These are phyloP conservation scores for Coemansia sp. DNA, from an alignment of 192 early-diverging fungal species.

Conservation along the genomic window DNA sequence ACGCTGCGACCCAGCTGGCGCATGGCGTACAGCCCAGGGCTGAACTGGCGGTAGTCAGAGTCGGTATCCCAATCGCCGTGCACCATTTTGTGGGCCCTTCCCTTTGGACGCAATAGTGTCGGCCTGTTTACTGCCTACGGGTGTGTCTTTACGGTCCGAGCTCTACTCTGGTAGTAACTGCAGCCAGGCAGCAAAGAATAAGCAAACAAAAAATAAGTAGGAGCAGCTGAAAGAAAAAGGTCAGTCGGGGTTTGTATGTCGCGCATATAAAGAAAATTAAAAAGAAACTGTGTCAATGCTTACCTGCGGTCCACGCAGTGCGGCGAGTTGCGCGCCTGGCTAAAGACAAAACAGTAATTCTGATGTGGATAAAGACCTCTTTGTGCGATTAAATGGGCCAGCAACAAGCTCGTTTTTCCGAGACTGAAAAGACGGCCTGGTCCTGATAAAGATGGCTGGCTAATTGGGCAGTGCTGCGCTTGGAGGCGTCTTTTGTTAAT, in stretches of 20 bases:
- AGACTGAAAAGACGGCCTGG: neutral
- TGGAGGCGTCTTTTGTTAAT: neutral
- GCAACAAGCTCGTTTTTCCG: neutral
- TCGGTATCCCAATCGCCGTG: slow-evolving; percentile 42
- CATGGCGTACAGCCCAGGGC: slow-evolving; percentile 44
- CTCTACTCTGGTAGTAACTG: neutral
- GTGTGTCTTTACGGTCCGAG: neutral
- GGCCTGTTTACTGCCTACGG: neutral
- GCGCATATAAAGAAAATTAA: neutral
- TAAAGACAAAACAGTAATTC: neutral
- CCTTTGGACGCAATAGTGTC: neutral
- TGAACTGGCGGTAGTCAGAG: slow-evolving; percentile 45
- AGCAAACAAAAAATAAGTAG: neutral
- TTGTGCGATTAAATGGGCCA: neutral
- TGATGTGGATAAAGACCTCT: neutral
- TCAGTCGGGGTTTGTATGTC: neutral
- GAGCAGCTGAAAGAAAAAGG: neutral
- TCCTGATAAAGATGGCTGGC: neutral
- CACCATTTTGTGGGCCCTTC: slow-evolving; percentile 15
- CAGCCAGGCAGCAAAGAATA: neutral
- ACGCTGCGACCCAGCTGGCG: slow-evolving; percentile 48
- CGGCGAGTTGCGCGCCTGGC: neutral
- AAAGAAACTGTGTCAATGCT: neutral
- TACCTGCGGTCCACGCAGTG: neutral
- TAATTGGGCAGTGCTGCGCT: neutral